Percentiles rank a stretch among this genome's conserved stretches.
These are phyloP conservation scores for Leptographium galeiforme DNA, from an alignment of 2,329 filamentous ascomycete species.

Conservation along the genomic window DNA sequence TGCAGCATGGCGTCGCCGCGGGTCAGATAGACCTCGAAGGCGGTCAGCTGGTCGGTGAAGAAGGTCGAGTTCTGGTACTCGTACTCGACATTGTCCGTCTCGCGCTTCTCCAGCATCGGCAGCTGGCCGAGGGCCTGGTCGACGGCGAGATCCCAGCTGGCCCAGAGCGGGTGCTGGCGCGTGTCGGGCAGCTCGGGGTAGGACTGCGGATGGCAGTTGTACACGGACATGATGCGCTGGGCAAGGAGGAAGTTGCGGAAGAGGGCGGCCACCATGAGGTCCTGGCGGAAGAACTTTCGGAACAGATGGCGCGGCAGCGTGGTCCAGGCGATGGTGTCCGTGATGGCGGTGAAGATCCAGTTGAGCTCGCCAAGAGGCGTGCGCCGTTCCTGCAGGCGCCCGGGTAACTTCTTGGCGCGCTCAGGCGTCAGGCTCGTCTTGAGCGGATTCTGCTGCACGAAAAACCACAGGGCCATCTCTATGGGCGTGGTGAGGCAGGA, in stretches of 20 bases:
- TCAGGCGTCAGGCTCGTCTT: slow-evolving; percentile 59
- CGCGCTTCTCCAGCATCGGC: slow-evolving; percentile 70
- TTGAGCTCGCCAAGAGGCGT: slow-evolving; percentile 93
- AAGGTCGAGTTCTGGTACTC: slow-evolving; percentile 92
- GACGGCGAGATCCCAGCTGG: slow-evolving; percentile 93
- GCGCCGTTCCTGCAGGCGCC: slow-evolving; percentile 79
- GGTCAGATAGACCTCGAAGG: slow-evolving; percentile 88
- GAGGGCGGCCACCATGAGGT: slow-evolving; percentile 95
- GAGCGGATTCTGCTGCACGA: slow-evolving; percentile 80
- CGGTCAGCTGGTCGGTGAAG: slow-evolving; percentile 92
- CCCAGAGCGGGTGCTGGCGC: slow-evolving; percentile 88
- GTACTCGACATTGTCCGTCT: slow-evolving; percentile 60
- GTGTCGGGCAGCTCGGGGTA: slow-evolving; percentile 88
- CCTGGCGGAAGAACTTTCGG: slow-evolving; percentile 92
- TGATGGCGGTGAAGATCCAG: slow-evolving; percentile 99
- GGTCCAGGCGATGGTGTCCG: slow-evolving; percentile 97
- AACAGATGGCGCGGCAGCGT: slow-evolving; percentile 81
- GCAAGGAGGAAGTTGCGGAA: slow-evolving; percentile 93
- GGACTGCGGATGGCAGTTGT: slow-evolving; percentile 89
- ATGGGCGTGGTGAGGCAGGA: slow-evolving; percentile 94
- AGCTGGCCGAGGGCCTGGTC: slow-evolving; percentile 89
- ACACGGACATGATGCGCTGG: slow-evolving; percentile 90
- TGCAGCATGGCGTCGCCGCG: slow-evolving; percentile 69
- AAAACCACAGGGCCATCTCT: slow-evolving; percentile 92
- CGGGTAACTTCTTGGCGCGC: slow-evolving; percentile 77